These are phyloP conservation scores for Cyberlindnera misumaiensis DNA, from an alignment of 805 yeast species.

Conservation along the genomic window DNA sequence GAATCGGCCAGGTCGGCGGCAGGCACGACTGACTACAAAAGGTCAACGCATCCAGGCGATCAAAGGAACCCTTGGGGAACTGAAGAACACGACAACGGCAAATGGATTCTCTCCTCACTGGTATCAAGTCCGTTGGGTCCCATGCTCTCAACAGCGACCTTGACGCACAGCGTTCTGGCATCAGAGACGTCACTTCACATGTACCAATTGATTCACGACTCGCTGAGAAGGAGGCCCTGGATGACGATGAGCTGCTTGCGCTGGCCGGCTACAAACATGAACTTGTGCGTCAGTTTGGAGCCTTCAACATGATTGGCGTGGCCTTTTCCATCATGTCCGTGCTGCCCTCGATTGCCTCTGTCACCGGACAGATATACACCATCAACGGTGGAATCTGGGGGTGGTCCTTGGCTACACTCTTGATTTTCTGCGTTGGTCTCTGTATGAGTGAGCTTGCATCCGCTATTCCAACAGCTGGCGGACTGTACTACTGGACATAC, in stretches of 20 bases:
- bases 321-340: conserved; percentile 68
- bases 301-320: conserved; percentile 56
- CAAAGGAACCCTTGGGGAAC: not conserved
- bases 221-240: conserved; percentile 12
- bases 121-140: conserved; percentile 15
- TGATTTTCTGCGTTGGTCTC: conserved; percentile 48
- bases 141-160: conserved; percentile 16
- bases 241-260: conserved; percentile 25
- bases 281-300: conserved; percentile 51
- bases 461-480: conserved; percentile 72
- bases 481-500: conserved; percentile 63
- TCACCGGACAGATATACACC: conserved; percentile 42
- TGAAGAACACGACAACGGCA: not conserved
- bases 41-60: too few relatives aligned
- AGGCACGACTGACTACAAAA: too few relatives aligned
- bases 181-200: conserved; percentile 18
- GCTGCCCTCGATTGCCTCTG: conserved; percentile 50
- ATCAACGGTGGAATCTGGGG: conserved; percentile 53
- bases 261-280: conserved; percentile 72
- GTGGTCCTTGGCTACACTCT: conserved; percentile 54
- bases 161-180: conserved; percentile 12
- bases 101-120: not conserved
- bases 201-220: conserved; percentile 20
- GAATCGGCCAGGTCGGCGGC: too few relatives aligned
- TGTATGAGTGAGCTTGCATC: conserved; percentile 63